Evolutionary conservation across 2,329 filamentous ascomycete species (phyloP).

Genomic region (Plectosphaerella cucumerina): DNA sequence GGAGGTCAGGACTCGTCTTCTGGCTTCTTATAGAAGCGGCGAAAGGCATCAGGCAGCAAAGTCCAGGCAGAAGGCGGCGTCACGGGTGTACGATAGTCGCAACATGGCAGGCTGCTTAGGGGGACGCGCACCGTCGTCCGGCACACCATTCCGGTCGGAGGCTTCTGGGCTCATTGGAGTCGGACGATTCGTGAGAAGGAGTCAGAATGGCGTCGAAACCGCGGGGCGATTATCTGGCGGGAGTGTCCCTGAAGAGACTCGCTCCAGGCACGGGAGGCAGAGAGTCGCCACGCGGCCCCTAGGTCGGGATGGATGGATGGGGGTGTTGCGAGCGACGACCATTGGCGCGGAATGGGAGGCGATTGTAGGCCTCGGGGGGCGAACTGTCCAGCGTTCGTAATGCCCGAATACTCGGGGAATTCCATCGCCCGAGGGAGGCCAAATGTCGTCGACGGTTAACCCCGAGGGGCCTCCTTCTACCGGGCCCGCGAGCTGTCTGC

Average conservation of each 20-base stretch:
- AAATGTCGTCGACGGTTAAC: too few relatives aligned
- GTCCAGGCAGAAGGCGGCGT: too few relatives aligned
- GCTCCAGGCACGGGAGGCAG: slow-evolving; percentile 5
- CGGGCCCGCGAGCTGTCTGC: too few relatives aligned
- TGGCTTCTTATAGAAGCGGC: too few relatives aligned
- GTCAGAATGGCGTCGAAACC: slow-evolving; percentile 12
- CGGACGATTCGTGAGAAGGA: slow-evolving; percentile 6
- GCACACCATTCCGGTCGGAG: too few relatives aligned
- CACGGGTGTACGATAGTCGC: neutral
- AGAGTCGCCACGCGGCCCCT: slow-evolving; percentile 13
- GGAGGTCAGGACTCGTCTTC: too few relatives aligned
- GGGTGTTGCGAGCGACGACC: too few relatives aligned
- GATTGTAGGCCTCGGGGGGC: neutral
- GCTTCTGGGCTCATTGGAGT: too few relatives aligned
- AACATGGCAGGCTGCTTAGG: slow-evolving; percentile 2
- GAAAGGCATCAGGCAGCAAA: neutral
- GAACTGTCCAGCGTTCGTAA: neutral
- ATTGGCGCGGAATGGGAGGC: neutral
- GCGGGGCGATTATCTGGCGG: neutral
- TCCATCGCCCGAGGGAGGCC: neutral
- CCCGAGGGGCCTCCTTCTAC: too few relatives aligned
- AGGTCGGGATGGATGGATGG: slow-evolving; percentile 4
- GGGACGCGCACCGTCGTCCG: slow-evolving; percentile 5
- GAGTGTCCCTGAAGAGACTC: too few relatives aligned
- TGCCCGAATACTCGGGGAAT: neutral